These are phyloP conservation scores for Jacaranda mimosifolia DNA, from an alignment of 257 asterid genomes.

Conservation along the genomic window DNA sequence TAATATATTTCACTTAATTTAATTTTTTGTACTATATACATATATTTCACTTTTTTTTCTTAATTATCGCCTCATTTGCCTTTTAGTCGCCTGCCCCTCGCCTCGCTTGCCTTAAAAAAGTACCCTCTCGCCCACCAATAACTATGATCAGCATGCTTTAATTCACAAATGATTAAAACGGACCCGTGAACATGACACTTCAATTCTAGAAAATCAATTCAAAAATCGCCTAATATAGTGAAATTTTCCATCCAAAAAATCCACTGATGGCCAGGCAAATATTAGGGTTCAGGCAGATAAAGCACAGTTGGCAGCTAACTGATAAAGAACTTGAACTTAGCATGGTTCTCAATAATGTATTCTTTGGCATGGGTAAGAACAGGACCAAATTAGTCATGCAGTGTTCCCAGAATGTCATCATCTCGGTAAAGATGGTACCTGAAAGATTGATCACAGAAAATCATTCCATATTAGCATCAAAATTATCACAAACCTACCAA, in stretches of 20 bases:
- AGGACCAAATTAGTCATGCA: slow-evolving; percentile 46
- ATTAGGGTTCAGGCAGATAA: neutral
- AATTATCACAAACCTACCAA: neutral
- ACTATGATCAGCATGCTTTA: neutral
- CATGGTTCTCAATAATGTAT: slow-evolving; percentile 23
- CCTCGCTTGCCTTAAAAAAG: too few relatives aligned
- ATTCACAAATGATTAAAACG: neutral
- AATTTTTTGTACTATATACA: too few relatives aligned
- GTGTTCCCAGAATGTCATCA: slow-evolving; percentile 65
- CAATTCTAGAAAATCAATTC: slow-evolving; percentile 9
- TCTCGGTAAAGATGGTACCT: slow-evolving; percentile 70
- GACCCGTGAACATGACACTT: neutral
- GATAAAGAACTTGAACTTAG: slow-evolving; percentile 3
- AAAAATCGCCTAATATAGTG: neutral
- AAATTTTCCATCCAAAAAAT: slow-evolving; percentile 29
- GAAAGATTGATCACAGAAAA: slow-evolving; percentile 23
- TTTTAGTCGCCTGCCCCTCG: too few relatives aligned
- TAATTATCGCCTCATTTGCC: too few relatives aligned
- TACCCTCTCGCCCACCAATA: too few relatives aligned
- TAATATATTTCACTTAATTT: too few relatives aligned
- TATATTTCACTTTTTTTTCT: too few relatives aligned
- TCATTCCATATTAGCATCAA: slow-evolving; percentile 8
- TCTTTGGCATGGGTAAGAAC: slow-evolving; percentile 28
- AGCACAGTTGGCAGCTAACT: slow-evolving; percentile 22
- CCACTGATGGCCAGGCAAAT: neutral